These are phyloP conservation scores for Peziza echinospora DNA, from an alignment of 495 filamentous ascomycete species.

Conservation along the genomic window DNA sequence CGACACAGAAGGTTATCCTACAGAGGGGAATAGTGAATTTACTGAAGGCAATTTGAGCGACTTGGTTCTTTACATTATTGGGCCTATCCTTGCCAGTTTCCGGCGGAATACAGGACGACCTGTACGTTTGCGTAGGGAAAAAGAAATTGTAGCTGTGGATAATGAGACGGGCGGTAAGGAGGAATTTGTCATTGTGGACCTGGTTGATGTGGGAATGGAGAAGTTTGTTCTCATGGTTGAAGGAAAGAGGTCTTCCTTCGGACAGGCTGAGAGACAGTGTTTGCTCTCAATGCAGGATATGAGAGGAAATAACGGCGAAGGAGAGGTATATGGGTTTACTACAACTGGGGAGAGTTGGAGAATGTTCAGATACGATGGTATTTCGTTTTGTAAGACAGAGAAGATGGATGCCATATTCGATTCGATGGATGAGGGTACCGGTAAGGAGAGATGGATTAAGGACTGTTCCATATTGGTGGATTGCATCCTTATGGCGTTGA, in stretches of 20 bases:
- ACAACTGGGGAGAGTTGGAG: conserved; percentile 1
- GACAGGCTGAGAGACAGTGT: conserved; percentile 2
- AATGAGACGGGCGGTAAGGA: not conserved
- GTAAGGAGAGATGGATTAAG: conserved; percentile 4
- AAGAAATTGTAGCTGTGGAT: not conserved
- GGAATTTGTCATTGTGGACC: too few species aligned
- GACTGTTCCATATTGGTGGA: conserved; percentile 1
- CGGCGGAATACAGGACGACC: not conserved
- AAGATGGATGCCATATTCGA: not conserved
- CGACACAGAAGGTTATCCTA: conserved; percentile 4
- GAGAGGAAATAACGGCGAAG: conserved; percentile 2
- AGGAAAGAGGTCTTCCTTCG: conserved; percentile 2
- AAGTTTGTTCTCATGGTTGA: conserved; percentile 2
- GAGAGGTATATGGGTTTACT: conserved; percentile 3
- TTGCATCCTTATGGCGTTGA: conserved; percentile 3
- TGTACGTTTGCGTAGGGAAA: conserved; percentile 1
- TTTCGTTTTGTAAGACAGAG: not conserved
- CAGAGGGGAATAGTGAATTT: conserved; percentile 2
- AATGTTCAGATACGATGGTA: conserved; percentile 4
- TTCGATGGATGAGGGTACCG: not conserved
- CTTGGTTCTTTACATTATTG: not conserved
- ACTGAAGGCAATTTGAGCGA: conserved; percentile 2
- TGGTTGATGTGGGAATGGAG: conserved; percentile 1
- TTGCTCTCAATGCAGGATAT: conserved; percentile 3
- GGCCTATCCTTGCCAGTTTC: not conserved